These are phyloP conservation scores for Albophoma yamanashiensis DNA, from an alignment of 2,329 filamentous ascomycete genomes.

Conservation along the genomic window DNA sequence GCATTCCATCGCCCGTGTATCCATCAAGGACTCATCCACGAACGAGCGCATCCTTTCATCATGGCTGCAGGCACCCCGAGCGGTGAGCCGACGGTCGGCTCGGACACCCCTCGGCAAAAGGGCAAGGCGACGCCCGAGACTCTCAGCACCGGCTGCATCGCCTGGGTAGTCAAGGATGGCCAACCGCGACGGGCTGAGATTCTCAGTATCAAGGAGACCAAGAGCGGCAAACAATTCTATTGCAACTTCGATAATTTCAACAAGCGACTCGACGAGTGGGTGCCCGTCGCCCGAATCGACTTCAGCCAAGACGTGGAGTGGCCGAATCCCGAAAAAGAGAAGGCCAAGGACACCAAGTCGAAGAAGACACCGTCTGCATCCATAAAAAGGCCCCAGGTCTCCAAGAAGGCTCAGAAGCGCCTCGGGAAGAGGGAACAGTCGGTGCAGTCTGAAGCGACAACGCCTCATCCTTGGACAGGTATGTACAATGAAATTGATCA, in stretches of 20 bases:
- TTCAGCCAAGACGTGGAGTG: slow-evolving; percentile 89
- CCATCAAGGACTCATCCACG: slow-evolving; percentile 12
- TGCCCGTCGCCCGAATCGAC: slow-evolving; percentile 71
- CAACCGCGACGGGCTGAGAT: slow-evolving; percentile 89
- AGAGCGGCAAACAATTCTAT: slow-evolving; percentile 82
- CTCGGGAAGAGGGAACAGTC: slow-evolving; percentile 45
- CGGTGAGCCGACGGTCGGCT: slow-evolving; percentile 44
- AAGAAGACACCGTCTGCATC: slow-evolving; percentile 52
- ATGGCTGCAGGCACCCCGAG: slow-evolving; percentile 41
- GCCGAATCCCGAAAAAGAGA: slow-evolving; percentile 81
- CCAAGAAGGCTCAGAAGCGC: slow-evolving; percentile 50
- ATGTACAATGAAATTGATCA: neutral
- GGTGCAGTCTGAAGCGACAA: slow-evolving; percentile 39
- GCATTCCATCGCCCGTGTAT: slow-evolving; percentile 1
- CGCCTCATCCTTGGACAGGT: slow-evolving; percentile 41
- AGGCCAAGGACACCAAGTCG: slow-evolving; percentile 62
- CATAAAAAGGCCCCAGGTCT: slow-evolving; percentile 46
- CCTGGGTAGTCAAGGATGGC: slow-evolving; percentile 60
- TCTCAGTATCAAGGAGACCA: slow-evolving; percentile 82
- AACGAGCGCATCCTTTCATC: slow-evolving; percentile 22
- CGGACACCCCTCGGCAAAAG: slow-evolving; percentile 53
- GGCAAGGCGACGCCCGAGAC: slow-evolving; percentile 79
- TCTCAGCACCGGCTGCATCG: slow-evolving; percentile 52
- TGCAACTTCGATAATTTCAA: slow-evolving; percentile 99
- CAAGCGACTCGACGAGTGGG: slow-evolving; percentile 79